Base-by-base conservation (phyloP, 2,329 filamentous ascomycete genomes). In the Fusarium proliferatum region DNA sequence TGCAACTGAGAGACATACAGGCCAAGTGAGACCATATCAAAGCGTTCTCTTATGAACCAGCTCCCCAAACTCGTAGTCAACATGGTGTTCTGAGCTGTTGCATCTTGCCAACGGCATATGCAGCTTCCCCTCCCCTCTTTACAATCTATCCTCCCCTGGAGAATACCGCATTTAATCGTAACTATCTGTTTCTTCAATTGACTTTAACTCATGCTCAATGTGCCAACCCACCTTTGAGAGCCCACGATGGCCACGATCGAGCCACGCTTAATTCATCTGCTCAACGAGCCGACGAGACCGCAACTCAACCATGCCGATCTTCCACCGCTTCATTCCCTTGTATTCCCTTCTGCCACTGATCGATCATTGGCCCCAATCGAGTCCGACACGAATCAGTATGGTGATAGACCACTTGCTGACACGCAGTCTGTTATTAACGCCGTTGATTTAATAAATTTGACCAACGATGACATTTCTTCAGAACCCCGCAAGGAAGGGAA, bases 211-310 rank as follows among this genome's bases (percentile, higher is more conserved):
- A 75, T 74, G 72, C 69, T 78, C 77, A 70, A 79, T 79, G 74
- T 76, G 74, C 71, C 68, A 78, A 74, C 62, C 67, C 63, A 71
- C 64, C 62, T 72, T 71, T 61, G 61, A 67, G 68, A 76, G 77
- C 74, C 78, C 85, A 88, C 81, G 82, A 90, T 90, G 88, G 88
- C 88, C 75, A 91, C 89, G 79, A 91, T 91, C 82, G 90, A 92
- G 86, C 90, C 90, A 79, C 88, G 89, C 79, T 85, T 92, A 74
- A 92, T 91, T 79, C 89, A 91, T 80, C 82, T 91, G 74, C 84
- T 91, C 77, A 91, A 91, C 81, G 87, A 89, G 77, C 85, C 85
- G 55, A 84, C 84, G 46, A 84, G 84, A 71, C 85, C 86, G 51
- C 85, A 85, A 73, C 82, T 84, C 76, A 84, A 82, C 76, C 84